phyloP scores from a whole-genome alignment of 192 early-diverging fungal genomes.

The Blastocladiella britannica region DNA sequence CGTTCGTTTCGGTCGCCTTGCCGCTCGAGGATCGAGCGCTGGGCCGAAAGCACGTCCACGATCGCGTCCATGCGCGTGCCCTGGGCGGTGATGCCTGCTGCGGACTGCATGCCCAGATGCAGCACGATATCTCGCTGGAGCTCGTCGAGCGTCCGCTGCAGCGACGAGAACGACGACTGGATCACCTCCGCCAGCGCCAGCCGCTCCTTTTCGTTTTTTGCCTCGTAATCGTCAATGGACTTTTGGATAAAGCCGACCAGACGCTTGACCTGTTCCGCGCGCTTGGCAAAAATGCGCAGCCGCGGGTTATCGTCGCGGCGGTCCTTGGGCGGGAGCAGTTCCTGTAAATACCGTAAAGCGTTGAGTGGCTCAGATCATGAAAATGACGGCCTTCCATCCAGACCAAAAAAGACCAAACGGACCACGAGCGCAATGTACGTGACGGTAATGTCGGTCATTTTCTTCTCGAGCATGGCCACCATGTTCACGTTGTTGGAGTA shows the following conservation, averaged over 20 bases:
- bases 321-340: neutral
- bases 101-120: neutral
- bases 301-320: neutral
- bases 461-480: neutral
- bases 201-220: neutral
- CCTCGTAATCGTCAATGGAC: neutral
- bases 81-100: neutral
- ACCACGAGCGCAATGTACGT: neutral
- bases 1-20: neutral
- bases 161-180: neutral
- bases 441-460: conserved; percentile 1
- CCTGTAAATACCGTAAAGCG: too few relatives aligned
- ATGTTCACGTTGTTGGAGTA: neutral
- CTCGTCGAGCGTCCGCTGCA: neutral
- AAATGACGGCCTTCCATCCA: too few relatives aligned
- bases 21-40: neutral
- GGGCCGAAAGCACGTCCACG: neutral
- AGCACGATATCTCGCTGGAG: neutral
- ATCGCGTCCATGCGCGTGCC: neutral
- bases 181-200: neutral
- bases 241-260: neutral
- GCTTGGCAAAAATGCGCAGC: neutral
- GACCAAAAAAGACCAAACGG: too few relatives aligned
- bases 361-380: too few relatives aligned
- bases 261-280: neutral